Base-by-base conservation (phyloP, 495 filamentous ascomycete species). In the Echria macrotheca region DNA sequence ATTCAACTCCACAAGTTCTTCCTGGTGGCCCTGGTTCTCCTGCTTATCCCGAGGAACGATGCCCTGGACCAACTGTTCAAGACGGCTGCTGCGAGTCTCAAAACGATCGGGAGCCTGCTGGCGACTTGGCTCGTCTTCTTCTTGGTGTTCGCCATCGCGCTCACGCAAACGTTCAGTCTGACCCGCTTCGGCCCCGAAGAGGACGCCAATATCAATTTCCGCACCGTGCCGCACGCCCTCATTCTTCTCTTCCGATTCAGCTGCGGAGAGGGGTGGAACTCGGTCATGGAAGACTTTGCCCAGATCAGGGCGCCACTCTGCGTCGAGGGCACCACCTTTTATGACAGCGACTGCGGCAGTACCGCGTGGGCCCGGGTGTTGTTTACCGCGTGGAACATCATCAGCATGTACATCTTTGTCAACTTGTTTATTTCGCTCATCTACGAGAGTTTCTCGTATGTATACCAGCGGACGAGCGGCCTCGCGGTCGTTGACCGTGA, bases 321-420 rank as follows among this genome's bases (percentile, higher is more conserved):
- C 69, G 86, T 87, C 1, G 69, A 77, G 5, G 75, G 73, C 12
- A 44, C 61, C 4, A 73, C 74, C 14, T 94, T 91, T 61, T 86
- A 87, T 51, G 67, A 86, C n/a, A 87, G 87, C 58, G 94, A 97
- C 70, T 99, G 93, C 60, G 93, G 93, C 26, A 91, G 93, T 65
- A 76, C 77, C 19, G 77, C 80, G 35, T 97, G 93, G 87, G 90
- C 93, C 12, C 77, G 87, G 26, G 76, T 77, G 36, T 73, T 99
- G 25, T 97, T 99, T 72, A 88, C 96, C 49, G 78, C 86, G 9
- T 99, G 93, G 93, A 99, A 99, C 71, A 89, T 99, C 58, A 78
- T 97, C 63, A 96, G 91, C 84, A 97, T 99, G 93, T 99, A 97
- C 69, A 93, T 99, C 66, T 99, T 99, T 57, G 91, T 97, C 57